Percentiles rank a stretch among this genome's conserved stretches.
Evolutionary conservation across 768 basidiomycete species (phyloP).

Genomic region (Tylopilus rubrobrunneus): DNA sequence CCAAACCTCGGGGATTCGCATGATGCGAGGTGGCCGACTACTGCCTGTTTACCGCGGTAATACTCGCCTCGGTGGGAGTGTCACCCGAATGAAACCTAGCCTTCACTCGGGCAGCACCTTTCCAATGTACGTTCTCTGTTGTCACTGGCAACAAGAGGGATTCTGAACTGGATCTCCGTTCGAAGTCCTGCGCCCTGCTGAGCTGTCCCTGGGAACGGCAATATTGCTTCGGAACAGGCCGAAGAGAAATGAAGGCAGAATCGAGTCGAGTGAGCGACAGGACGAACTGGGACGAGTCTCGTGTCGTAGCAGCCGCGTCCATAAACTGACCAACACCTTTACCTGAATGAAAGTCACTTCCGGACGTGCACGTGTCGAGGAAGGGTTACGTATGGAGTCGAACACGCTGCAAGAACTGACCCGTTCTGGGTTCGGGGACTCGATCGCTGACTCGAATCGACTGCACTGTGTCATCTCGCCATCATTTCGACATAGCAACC

Average conservation of each 20-base stretch:
- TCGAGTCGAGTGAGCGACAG: slow-evolving; percentile 3
- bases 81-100: slow-evolving; percentile 4
- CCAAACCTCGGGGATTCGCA: slow-evolving; percentile 25
- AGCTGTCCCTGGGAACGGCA: neutral
- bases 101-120: slow-evolving; percentile 3
- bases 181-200: slow-evolving; percentile 5
- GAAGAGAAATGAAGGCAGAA: slow-evolving; percentile 7
- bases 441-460: slow-evolving; percentile 27
- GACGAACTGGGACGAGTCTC: slow-evolving; percentile 16
- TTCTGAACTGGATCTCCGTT: slow-evolving; percentile 26
- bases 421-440: slow-evolving; percentile 24
- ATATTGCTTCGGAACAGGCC: slow-evolving; percentile 9
- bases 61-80: slow-evolving; percentile 7
- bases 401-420: slow-evolving; percentile 22
- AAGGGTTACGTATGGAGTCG: slow-evolving; percentile 22
- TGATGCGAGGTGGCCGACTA: slow-evolving; percentile 4
- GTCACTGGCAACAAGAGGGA: slow-evolving; percentile 20
- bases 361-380: slow-evolving; percentile 24
- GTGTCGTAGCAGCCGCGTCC: slow-evolving; percentile 12
- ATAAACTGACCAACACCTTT: slow-evolving; percentile 8
- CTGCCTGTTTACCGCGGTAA: slow-evolving; percentile 14
- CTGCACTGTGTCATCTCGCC: slow-evolving; percentile 4
- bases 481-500: slow-evolving; percentile 25
- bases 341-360: slow-evolving; percentile 21
- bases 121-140: slow-evolving; percentile 19